These are phyloP conservation scores for Tolypocladium nubicola DNA, from an alignment of 2,329 filamentous ascomycete genomes.

Conservation along the genomic window DNA sequence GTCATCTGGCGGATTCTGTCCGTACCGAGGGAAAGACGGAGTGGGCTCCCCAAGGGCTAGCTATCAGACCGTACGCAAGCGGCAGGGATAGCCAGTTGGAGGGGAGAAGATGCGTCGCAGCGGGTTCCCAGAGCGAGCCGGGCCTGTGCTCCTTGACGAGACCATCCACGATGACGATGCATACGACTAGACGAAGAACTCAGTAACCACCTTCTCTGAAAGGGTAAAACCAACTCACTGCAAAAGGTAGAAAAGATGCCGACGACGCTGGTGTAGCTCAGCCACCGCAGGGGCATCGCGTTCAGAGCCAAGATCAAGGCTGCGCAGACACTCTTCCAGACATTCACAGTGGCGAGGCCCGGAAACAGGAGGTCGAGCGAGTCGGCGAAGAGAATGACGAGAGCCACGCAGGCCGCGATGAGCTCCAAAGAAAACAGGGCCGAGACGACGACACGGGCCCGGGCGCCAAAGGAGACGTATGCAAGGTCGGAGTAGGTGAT, in stretches of 20 bases:
- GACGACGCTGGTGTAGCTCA: conserved; percentile 85
- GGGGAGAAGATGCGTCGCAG: conserved; percentile 71
- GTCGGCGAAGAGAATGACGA: conserved; percentile 89
- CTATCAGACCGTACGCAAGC: conserved; percentile 79
- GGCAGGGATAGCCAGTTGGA: conserved; percentile 80
- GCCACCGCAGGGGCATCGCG: conserved; percentile 69
- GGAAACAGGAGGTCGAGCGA: conserved; percentile 73
- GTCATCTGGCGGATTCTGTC: conserved; percentile 6
- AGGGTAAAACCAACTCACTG: conserved; percentile 47
- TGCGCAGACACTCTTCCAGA: conserved; percentile 82
- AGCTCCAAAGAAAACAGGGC: conserved; percentile 83
- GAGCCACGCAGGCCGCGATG: conserved; percentile 76
- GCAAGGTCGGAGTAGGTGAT: conserved; percentile 94
- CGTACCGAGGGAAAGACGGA: conserved; percentile 67
- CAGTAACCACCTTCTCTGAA: background rate
- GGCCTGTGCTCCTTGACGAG: conserved; percentile 68
- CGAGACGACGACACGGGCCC: conserved; percentile 71
- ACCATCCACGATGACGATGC: conserved; percentile 77
- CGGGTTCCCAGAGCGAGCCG: conserved; percentile 74
- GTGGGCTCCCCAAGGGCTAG: conserved; percentile 60
- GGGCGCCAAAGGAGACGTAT: conserved; percentile 78
- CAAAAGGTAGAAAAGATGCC: conserved; percentile 85
- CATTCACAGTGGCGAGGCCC: conserved; percentile 48
- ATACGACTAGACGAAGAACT: conserved; percentile 49
- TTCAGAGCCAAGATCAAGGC: conserved; percentile 70